These are phyloP conservation scores for Malus orientalis DNA, from an alignment of 306 rosid genomes.

Conservation along the genomic window DNA sequence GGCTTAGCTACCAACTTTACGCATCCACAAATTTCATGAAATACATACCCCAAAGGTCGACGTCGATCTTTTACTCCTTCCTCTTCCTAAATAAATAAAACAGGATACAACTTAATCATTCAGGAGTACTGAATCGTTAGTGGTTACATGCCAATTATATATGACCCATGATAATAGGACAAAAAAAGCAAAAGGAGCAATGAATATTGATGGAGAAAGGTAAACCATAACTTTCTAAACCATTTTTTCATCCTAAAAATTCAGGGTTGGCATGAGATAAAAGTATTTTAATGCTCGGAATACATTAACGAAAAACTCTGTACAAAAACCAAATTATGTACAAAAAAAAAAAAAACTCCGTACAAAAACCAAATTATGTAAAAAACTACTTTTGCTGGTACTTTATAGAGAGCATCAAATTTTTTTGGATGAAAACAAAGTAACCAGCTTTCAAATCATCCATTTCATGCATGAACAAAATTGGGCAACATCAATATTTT, in stretches of 20 bases:
- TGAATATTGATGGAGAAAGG: not conserved
- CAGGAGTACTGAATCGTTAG: not conserved
- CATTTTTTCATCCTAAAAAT: not conserved
- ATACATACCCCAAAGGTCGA: constrained; percentile 61
- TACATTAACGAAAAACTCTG: not conserved
- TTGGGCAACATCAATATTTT: not conserved
- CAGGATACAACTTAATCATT: not conserved
- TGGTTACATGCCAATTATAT: not conserved
- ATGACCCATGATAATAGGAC: not conserved
- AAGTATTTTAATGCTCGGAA: not conserved
- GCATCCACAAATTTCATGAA: not conserved
- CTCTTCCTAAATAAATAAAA: constrained; percentile 37
- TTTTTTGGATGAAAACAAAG: not conserved
- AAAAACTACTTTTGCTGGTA: not conserved
- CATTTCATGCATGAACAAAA: not conserved
- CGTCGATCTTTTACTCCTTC: constrained; percentile 32
- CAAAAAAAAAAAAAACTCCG: not conserved
- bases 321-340: not conserved
- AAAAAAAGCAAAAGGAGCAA: not conserved
- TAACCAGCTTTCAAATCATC: not conserved
- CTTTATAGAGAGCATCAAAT: not conserved
- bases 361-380: not conserved
- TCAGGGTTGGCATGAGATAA: not conserved
- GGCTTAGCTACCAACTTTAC: not conserved
- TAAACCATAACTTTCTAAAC: not conserved